Conservation (phyloP, 208 protist species). For the Blechomonas ayalai region DNA sequence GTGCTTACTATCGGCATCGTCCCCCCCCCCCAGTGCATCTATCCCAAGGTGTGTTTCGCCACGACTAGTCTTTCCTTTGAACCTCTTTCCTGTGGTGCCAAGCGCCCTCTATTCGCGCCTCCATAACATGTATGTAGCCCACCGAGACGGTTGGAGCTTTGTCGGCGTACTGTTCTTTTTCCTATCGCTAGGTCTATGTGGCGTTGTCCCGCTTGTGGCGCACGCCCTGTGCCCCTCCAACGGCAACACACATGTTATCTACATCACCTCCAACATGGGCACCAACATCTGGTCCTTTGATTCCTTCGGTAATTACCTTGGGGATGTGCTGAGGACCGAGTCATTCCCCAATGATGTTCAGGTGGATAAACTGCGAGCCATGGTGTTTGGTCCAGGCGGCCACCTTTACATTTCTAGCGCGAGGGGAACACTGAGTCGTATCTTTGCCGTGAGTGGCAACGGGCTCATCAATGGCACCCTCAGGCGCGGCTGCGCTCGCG, state of each 20-base stretch:
- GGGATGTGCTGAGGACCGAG: constrained; percentile 53
- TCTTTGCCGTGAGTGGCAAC: constrained; percentile 86
- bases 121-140: no score
- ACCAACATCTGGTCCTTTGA: constrained; percentile 87
- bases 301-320: constrained; percentile 69
- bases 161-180: no score
- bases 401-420: constrained; percentile 83
- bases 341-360: constrained; percentile 57
- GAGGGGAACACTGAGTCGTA: constrained; percentile 68
- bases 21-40: no score
- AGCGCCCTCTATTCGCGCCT: no score
- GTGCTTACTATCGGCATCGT: no score
- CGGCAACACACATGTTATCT: constrained; percentile 81
- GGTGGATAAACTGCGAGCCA: constrained; percentile 77
- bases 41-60: no score
- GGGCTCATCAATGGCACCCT: constrained; percentile 77
- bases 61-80: no score
- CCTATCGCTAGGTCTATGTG: no score
- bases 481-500: constrained; percentile 53
- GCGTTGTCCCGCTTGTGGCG: constrained; percentile 2
- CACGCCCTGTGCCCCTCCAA: constrained; percentile 67
- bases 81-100: no score
- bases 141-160: no score
- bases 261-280: constrained; percentile 85
- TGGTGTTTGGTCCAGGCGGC: constrained; percentile 72